These are phyloP conservation scores for Cercospora canescens DNA, from an alignment of 2,329 filamentous ascomycete genomes.

Conservation along the genomic window DNA sequence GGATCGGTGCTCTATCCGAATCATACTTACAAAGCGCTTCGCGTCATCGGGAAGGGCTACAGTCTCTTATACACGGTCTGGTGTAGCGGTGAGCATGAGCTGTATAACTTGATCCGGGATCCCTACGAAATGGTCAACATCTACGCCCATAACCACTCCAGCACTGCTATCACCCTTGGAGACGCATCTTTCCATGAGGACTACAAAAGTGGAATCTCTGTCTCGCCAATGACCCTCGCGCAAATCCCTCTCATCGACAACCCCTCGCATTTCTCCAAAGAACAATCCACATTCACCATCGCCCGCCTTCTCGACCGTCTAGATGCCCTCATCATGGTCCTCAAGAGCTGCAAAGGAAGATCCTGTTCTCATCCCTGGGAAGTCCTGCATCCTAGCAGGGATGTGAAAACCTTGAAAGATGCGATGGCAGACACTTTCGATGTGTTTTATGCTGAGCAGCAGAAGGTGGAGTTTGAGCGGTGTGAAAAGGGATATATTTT, in stretches of 20 bases:
- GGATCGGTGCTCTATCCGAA: slow-evolving; percentile 30
- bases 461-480: slow-evolving; percentile 20
- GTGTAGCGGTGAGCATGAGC: slow-evolving; percentile 67
- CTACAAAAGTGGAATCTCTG: neutral
- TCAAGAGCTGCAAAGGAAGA: slow-evolving; percentile 21
- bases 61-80: slow-evolving; percentile 67
- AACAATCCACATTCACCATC: neutral
- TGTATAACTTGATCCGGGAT: slow-evolving; percentile 54
- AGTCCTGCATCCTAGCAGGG: slow-evolving; percentile 15
- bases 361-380: slow-evolving; percentile 23
- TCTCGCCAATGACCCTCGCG: neutral
- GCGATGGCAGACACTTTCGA: slow-evolving; percentile 15
- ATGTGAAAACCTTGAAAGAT: slow-evolving; percentile 13
- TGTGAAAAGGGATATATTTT: slow-evolving; percentile 27
- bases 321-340: slow-evolving; percentile 22
- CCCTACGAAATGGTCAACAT: slow-evolving; percentile 29
- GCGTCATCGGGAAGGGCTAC: slow-evolving; percentile 43
- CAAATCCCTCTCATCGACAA: neutral
- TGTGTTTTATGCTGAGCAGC: slow-evolving; percentile 19
- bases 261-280: neutral
- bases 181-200: neutral
- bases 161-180: neutral
- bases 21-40: slow-evolving; percentile 36
- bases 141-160: neutral
- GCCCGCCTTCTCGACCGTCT: slow-evolving; percentile 16